These are phyloP conservation scores for Selenicereus undatus DNA, from an alignment of 148 eudicot genomes.

Conservation along the genomic window DNA sequence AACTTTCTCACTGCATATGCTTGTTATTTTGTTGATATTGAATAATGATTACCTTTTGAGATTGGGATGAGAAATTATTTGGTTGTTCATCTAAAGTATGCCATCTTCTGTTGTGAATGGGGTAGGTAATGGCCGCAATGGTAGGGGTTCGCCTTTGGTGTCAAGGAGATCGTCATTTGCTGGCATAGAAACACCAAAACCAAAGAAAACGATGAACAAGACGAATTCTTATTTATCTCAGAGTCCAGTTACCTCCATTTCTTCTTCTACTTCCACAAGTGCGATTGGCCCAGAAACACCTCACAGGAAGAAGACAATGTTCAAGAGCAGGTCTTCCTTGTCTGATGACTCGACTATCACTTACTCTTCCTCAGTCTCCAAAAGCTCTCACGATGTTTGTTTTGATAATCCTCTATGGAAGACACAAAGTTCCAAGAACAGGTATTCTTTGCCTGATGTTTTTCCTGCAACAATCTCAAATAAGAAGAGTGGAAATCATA, in stretches of 20 bases:
- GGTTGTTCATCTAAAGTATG: constrained; percentile 1
- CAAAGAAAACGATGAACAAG: constrained; percentile 38
- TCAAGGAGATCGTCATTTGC: constrained; percentile 36
- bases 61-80: neutral
- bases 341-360: constrained; percentile 40
- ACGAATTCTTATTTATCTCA: constrained; percentile 33
- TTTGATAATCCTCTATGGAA: constrained; percentile 40
- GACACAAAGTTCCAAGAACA: constrained; percentile 28
- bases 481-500: constrained; percentile 29
- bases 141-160: constrained; percentile 37
- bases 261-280: constrained; percentile 27
- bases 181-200: constrained; percentile 40
- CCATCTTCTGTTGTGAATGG: constrained; percentile 17
- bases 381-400: constrained; percentile 27
- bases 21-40: neutral
- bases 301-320: constrained; percentile 39
- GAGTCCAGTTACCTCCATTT: constrained; percentile 17
- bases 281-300: constrained; percentile 37
- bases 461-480: constrained; percentile 17
- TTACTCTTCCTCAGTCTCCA: constrained; percentile 31
- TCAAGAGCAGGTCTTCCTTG: constrained; percentile 40
- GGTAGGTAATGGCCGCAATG: constrained; percentile 39
- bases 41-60: neutral
- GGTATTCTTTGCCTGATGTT: constrained; percentile 32
- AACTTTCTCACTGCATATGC: neutral